These are phyloP conservation scores for Cordyceps fumosorosea DNA, from an alignment of 2,329 filamentous ascomycete species.

Conservation along the genomic window DNA sequence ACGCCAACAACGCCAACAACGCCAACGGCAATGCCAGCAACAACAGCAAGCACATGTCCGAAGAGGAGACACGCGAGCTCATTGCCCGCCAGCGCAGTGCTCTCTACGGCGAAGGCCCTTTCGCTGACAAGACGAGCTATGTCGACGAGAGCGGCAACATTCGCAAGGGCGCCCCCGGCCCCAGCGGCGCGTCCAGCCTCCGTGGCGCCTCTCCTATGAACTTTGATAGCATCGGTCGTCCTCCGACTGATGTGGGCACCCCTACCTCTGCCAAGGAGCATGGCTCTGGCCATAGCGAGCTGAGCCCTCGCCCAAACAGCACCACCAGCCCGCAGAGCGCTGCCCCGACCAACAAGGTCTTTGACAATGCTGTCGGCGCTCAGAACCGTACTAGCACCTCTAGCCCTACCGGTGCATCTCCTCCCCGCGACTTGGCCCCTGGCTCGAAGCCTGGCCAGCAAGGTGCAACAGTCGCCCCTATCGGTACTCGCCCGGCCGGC, in stretches of 20 bases:
- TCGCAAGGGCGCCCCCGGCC: conserved; percentile 59
- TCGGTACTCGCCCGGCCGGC: conserved; percentile 77
- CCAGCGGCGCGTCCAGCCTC: conserved; percentile 55
- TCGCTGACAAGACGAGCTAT: conserved; percentile 61
- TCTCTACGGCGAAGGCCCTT: conserved; percentile 72
- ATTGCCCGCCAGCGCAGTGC: conserved; percentile 94
- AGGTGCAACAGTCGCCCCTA: conserved; percentile 72
- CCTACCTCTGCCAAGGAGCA: conserved; percentile 35
- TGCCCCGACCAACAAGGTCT: conserved; percentile 49
- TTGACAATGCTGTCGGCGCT: conserved; percentile 48
- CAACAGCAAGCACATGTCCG: conserved; percentile 76
- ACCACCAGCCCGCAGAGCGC: conserved; percentile 76
- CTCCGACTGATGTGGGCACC: conserved; percentile 32
- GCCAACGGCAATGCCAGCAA: conserved; percentile 18
- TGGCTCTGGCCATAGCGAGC: conserved; percentile 43
- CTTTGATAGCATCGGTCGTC: conserved; percentile 54
- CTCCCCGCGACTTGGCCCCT: conserved; percentile 58
- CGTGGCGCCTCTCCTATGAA: conserved; percentile 75
- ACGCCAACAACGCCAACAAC: conserved; percentile 6
- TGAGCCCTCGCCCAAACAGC: conserved; percentile 68
- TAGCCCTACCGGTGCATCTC: conserved; percentile 71
- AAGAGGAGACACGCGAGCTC: conserved; percentile 91
- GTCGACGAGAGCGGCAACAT: conserved; percentile 60
- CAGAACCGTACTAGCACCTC: conserved; percentile 77
- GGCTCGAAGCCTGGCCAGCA: conserved; percentile 47